phyloP scores from a whole-genome alignment of 1,139 yeast genomes.

The Casaregolazyma lundiana region DNA sequence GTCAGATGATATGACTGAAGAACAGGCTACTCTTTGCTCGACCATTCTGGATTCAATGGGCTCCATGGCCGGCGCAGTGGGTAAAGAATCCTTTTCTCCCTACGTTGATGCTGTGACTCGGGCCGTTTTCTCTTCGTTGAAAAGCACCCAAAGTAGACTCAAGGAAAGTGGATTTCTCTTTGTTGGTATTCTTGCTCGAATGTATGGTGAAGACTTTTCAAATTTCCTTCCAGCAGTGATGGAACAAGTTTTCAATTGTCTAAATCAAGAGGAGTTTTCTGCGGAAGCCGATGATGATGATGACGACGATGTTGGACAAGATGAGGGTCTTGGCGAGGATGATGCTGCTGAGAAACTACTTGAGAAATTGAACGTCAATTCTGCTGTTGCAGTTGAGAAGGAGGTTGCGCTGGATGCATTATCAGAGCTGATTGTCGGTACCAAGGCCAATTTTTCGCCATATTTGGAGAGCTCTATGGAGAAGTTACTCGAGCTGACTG shows the following conservation, averaged over 20 bases:
- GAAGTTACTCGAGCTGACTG: constrained; percentile 66
- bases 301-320: constrained; percentile 27
- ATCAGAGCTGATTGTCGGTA: constrained; percentile 82
- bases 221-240: constrained; percentile 78
- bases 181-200: constrained; percentile 90
- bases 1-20: constrained; percentile 31
- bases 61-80: constrained; percentile 95
- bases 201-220: constrained; percentile 84
- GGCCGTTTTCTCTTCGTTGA: constrained; percentile 78
- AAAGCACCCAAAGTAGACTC: constrained; percentile 74
- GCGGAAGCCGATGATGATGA: constrained; percentile 34
- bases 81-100: constrained; percentile 78
- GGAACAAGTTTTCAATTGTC: constrained; percentile 78
- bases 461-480: constrained; percentile 70
- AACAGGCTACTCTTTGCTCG: constrained; percentile 59
- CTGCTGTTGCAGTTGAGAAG: constrained; percentile 94
- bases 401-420: constrained; percentile 95
- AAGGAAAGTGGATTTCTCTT: constrained; percentile 96
- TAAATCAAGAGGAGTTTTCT: constrained; percentile 57
- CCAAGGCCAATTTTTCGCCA: constrained; percentile 73
- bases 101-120: constrained; percentile 86
- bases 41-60: constrained; percentile 90
- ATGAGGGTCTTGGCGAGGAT: constrained; percentile 28
- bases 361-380: constrained; percentile 56
- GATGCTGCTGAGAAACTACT: constrained; percentile 61